Evolutionary conservation across 2,329 filamentous ascomycete genomes (phyloP).

Genomic region (Xylaria sp.): DNA sequence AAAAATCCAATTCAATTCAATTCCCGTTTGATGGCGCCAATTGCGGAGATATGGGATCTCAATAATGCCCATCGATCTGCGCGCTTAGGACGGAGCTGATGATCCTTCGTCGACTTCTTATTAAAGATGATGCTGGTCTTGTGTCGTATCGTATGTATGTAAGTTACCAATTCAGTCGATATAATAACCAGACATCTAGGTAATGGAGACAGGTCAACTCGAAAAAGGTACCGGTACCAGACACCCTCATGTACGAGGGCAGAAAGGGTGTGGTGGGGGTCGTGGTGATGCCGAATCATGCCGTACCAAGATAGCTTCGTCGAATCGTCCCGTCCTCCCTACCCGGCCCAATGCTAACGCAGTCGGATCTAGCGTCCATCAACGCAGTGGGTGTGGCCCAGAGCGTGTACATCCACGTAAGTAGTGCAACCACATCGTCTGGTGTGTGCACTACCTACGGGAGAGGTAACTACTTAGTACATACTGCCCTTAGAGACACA

Average conservation of each 20-base stretch:
- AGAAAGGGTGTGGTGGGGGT: slow-evolving; percentile 16
- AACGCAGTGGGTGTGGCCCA: not conserved
- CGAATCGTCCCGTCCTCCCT: slow-evolving; percentile 17
- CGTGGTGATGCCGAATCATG: not conserved
- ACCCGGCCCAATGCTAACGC: slow-evolving; percentile 11
- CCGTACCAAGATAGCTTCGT: slow-evolving; percentile 11
- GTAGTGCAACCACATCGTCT: not conserved
- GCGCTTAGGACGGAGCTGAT: too few species aligned
- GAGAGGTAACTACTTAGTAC: not conserved
- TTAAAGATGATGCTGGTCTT: too few species aligned
- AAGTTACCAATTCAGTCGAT: not conserved
- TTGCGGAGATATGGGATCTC: slow-evolving; percentile 17
- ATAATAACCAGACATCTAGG: too few species aligned
- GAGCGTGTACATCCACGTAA: not conserved
- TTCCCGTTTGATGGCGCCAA: slow-evolving; percentile 4
- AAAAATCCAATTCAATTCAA: not conserved
- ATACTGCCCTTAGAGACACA: not conserved
- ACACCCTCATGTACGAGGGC: not conserved
- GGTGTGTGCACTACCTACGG: not conserved
- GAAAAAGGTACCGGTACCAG: too few species aligned
- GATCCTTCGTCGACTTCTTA: too few species aligned
- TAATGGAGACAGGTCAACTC: too few species aligned
- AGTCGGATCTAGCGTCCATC: not conserved
- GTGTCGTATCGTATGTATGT: not conserved
- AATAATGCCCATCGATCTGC: slow-evolving; percentile 1